These are phyloP conservation scores for Wallacemonas sp. DNA, from an alignment of 208 protist species.

Conservation along the genomic window DNA sequence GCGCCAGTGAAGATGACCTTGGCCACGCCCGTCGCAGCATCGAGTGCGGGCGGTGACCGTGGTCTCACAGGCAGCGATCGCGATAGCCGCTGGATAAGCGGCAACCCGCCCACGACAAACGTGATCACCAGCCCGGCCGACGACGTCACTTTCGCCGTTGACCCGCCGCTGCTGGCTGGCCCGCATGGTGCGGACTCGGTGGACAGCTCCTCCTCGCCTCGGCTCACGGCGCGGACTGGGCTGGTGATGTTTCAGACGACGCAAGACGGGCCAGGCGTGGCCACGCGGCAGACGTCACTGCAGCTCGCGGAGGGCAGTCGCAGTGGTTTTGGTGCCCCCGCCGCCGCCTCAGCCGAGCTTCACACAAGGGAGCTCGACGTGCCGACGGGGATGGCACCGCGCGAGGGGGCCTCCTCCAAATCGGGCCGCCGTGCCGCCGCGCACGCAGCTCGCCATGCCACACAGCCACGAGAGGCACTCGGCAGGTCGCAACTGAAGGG, in stretches of 20 bases:
- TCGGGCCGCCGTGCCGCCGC: background rate
- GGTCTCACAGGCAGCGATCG: background rate
- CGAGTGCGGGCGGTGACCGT: background rate
- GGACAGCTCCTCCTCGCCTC: background rate
- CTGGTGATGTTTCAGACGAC: background rate
- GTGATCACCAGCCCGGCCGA: background rate
- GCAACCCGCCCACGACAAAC: background rate
- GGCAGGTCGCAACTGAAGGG: constrained; percentile 17
- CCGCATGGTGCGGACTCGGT: background rate
- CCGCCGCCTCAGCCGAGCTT: constrained; percentile 5
- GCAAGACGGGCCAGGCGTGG: background rate
- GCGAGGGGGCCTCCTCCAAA: background rate
- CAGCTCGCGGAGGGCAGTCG: background rate
- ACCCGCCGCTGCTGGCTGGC: background rate
- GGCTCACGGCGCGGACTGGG: background rate
- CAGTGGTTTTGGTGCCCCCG: constrained; percentile 2
- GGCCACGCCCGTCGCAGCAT: constrained; percentile 5
- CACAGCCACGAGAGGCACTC: constrained; percentile 12
- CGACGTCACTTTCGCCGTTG: background rate
- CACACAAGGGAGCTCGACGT: constrained; percentile 8
- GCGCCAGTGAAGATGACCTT: background rate
- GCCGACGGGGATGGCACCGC: background rate
- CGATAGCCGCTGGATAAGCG: background rate
- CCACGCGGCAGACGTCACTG: background rate
- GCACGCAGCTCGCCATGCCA: constrained; percentile 1